Evolutionary conservation across 495 filamentous ascomycete species (phyloP).

Genomic region (Penicillium malachiteum): DNA sequence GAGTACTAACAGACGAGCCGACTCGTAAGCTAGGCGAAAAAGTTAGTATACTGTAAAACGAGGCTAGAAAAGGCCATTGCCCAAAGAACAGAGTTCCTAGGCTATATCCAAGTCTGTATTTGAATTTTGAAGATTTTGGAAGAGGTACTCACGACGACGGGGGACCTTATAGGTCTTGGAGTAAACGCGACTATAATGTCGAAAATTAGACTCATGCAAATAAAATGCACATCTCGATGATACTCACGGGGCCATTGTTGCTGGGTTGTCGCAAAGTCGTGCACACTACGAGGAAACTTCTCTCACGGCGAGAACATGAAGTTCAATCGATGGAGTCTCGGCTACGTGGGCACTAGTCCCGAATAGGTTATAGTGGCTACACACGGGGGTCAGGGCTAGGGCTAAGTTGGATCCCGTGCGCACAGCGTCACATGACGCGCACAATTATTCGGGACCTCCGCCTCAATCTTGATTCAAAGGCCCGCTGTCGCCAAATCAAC

Average conservation of each 20-base stretch:
- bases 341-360: conserved; percentile 2
- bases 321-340: not conserved
- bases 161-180: conserved; percentile 99
- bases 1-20: conserved; percentile 95
- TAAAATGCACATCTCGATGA: conserved; percentile 4
- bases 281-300: conserved; percentile 7
- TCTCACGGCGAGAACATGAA: conserved; percentile 1
- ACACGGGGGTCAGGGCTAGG: conserved; percentile 1
- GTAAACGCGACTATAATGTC: conserved; percentile 60
- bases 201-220: conserved; percentile 36
- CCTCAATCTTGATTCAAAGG: conserved; percentile 14
- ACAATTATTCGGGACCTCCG: conserved; percentile 5
- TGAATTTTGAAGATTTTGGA: conserved; percentile 10
- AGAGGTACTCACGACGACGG: conserved; percentile 60
- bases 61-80: too few relatives aligned
- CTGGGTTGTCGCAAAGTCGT: conserved; percentile 38
- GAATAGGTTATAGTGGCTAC: not conserved
- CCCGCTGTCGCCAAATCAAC: conserved; percentile 41
- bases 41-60: conserved; percentile 30
- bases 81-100: too few relatives aligned
- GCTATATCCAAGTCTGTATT: too few relatives aligned
- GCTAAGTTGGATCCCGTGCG: not conserved
- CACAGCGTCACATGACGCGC: conserved; percentile 8
- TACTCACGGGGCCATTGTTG: conserved; percentile 59
- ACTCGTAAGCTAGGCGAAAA: conserved; percentile 74